Conservation (phyloP, 257 asterid species). For the Marsdenia floribunda region DNA sequence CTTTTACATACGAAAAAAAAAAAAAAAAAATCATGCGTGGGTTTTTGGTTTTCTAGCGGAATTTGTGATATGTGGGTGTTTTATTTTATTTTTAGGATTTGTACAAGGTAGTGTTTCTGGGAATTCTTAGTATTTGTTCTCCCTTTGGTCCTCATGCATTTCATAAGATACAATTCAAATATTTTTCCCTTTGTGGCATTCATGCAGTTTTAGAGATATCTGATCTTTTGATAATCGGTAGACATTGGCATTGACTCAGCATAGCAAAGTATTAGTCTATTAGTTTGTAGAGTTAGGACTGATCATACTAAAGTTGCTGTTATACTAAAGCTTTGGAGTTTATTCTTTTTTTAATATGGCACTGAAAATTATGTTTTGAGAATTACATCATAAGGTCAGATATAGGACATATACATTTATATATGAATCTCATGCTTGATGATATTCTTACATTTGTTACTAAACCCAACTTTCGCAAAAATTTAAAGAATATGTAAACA, state of each 20-base stretch:
- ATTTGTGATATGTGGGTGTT: neutral
- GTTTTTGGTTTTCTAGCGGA: neutral
- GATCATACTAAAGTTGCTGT: neutral
- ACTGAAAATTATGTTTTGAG: neutral
- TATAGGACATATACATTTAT: neutral
- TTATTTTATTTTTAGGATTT: neutral
- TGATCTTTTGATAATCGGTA: neutral
- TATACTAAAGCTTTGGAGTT: neutral
- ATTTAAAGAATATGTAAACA: neutral
- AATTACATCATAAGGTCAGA: neutral
- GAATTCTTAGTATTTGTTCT: neutral
- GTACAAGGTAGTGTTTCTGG: neutral
- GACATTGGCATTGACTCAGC: neutral
- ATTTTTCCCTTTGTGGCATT: neutral
- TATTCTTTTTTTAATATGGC: too few species aligned
- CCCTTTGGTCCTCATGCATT: neutral
- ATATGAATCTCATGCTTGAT: neutral
- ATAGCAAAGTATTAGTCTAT: neutral
- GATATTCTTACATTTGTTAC: neutral
- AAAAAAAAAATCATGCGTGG: neutral
- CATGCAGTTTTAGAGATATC: neutral
- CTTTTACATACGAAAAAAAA: neutral
- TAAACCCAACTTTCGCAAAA: neutral
- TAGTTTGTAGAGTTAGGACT: neutral
- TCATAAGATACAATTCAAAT: neutral